Base-by-base conservation (phyloP, 2,329 filamentous ascomycete genomes). In the Arthrobotrys entomopaga region DNA sequence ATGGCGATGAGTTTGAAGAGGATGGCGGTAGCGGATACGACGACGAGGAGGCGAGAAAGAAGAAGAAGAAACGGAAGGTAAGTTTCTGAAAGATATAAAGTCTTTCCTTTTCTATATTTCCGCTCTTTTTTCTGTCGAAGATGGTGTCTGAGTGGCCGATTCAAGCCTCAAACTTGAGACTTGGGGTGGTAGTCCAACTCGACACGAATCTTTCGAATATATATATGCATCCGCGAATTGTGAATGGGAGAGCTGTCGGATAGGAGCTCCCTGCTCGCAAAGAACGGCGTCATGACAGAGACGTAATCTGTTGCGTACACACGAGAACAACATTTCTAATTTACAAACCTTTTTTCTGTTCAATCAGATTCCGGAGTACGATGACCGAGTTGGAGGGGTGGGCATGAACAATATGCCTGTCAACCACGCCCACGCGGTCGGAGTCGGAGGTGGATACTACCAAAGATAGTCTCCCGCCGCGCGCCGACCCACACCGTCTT, bases 1-100 rank as follows among this genome's bases (percentile, higher is more conserved):
- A 84, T 48, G 83, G 83, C 49, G 82, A 83, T 42, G 77, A 82
- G 34, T 83, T 84, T 61, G 83, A 82, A 2, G 81, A 80, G 16
- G 82, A 81, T 52, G 82, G 82, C 16, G 79, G 80, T 1, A 83
- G 82, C 3, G 82, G 82, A 53, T 84, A 82, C 75, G 83, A 84
- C 61, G 82, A 83, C 67, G 81, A 72, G 50, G 77, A 75, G 77
- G 75, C 65, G 64, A 78, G 63, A 65, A 78, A 77, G 43, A 76
- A 76, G 67, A 76, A 61, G 56, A 73, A 72, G 48, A 78, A 78
- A 56, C 69, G 65, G 56, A 77, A 77, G 69, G 58, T 74, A 57
- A 46, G 70, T 74, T 16, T 2, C 5, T 19, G 42, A 53, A 49
- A 60, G 43, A 60, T 54, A 61, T 34, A 20, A 24, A 22, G 26